Evolutionary conservation across 2,329 filamentous ascomycete genomes (phyloP), one percentile per base, ranked within the genome.

Genomic region (Zopfia rhizophila): DNA sequence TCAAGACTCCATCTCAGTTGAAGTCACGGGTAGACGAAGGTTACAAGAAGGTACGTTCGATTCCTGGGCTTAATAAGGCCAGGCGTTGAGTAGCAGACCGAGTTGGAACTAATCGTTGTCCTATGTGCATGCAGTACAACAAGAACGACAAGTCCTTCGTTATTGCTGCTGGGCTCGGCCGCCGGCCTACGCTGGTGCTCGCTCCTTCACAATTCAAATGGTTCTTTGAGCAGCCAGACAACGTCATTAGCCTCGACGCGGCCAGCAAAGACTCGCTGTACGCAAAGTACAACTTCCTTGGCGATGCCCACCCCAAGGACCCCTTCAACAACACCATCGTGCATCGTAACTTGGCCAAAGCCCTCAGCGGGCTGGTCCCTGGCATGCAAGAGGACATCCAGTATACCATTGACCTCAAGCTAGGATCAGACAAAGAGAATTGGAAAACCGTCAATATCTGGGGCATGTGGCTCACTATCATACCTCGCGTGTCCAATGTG

Each of bases 151-250:
- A 56, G n/a, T 35, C 58, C 13, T 68, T 65, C 43, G 55, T 68
- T 16, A 48, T 67, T 5, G 63, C 63, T 13, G 36, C 53, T 12
- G 56, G 55, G 10, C 55, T 66, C 2, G 61, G 64, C 11, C 48
- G 54, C 37, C 22, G 36, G 12, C 50, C 62, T 3, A 66, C 68
- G 48, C 43, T 74, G 24, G 51, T 75, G 4, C 45, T 75, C 5
- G 72, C 73, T 8, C 49, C 38, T 5, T 63, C 61, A 3, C 63
- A 72, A 30, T 57, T 74, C 39, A 29, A 41, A 12, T 77, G 75
- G 75, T 63, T 78, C 32, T 54, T 76, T 13, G 70, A 74, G 21
- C 69, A 76, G 41, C 72, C 76, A 2, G 75, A 77, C 38, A 45
- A 56, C 21, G 56, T 75, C n/a, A 56, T 75, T 8, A 73, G 65